phyloP scores from a whole-genome alignment of 2,329 filamentous ascomycete genomes.

The Cyphellophora europaea region DNA sequence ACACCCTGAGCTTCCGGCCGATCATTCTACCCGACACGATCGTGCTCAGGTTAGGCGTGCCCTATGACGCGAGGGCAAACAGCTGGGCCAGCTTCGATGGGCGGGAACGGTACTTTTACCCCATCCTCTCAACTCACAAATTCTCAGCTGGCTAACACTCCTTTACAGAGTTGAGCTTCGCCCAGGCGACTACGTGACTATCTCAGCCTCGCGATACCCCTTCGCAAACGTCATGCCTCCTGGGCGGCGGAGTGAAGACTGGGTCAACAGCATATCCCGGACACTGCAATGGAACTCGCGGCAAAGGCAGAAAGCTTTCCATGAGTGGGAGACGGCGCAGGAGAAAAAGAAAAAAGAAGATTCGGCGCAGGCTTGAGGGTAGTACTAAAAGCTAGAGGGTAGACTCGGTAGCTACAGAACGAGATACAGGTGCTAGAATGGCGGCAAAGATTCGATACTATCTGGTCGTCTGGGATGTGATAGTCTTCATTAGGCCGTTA shows the following conservation, averaged over 20 bases:
- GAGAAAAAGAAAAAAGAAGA: constrained; percentile 3
- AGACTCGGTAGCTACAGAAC: too few relatives aligned
- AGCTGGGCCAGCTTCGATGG: constrained; percentile 99
- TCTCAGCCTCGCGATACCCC: constrained; percentile 42
- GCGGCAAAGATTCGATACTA: too few relatives aligned
- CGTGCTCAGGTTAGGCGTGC: constrained; percentile 85
- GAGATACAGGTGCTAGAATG: too few relatives aligned
- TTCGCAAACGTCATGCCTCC: constrained; percentile 41
- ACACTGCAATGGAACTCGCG: constrained; percentile 43
- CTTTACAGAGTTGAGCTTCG: constrained; percentile 33
- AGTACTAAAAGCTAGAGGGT: too few relatives aligned
- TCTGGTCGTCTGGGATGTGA: too few relatives aligned
- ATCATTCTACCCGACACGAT: constrained; percentile 95
- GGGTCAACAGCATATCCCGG: constrained; percentile 41
- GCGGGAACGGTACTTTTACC: constrained; percentile 53
- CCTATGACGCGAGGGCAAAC: constrained; percentile 78
- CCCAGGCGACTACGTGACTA: constrained; percentile 43
- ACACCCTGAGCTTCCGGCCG: constrained; percentile 91
- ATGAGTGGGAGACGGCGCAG: constrained; percentile 18
- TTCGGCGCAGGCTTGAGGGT: too few relatives aligned
- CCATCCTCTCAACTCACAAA: not conserved
- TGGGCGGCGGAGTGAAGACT: constrained; percentile 35
- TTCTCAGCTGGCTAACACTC: constrained; percentile 3
- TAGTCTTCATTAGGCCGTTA: too few relatives aligned
- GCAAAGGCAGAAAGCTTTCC: constrained; percentile 33